Conservation (phyloP, 1,284 basidiomycete genomes). For the Cutaneotrichosporon sp. region DNA sequence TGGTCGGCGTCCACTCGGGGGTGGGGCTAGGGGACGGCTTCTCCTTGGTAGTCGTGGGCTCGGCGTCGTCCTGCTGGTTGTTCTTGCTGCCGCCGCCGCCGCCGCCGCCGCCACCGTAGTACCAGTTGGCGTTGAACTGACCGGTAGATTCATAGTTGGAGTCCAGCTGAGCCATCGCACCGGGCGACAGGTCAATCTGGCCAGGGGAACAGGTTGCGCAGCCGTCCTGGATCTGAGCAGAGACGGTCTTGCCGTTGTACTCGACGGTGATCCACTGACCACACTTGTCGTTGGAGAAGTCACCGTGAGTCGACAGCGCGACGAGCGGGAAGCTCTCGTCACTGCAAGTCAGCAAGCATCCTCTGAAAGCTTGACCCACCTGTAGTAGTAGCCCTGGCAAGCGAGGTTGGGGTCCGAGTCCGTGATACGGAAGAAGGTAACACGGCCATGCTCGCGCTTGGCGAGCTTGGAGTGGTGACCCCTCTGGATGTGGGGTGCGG, state of each 20-base stretch:
- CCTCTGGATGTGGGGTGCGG: neutral
- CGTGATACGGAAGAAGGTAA: conserved; percentile 1
- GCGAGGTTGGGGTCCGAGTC: conserved; percentile 6
- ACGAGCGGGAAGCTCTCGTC: neutral
- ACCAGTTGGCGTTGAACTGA: conserved; percentile 1
- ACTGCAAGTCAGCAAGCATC: neutral
- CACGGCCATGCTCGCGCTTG: conserved; percentile 5
- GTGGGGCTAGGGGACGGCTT: neutral
- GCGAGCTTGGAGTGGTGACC: neutral
- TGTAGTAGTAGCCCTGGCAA: conserved; percentile 3
- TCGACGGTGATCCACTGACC: conserved; percentile 1
- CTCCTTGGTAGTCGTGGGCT: neutral
- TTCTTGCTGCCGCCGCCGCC: neutral
- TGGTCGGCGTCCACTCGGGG: neutral
- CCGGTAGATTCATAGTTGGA: conserved; percentile 2
- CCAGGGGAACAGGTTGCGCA: conserved; percentile 4
- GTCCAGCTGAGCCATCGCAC: conserved; percentile 7
- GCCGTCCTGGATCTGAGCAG: conserved; percentile 3
- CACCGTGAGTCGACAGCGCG: conserved; percentile 2
- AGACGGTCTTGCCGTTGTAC: conserved; percentile 8
- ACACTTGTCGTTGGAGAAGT: conserved; percentile 7
- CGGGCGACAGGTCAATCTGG: conserved; percentile 14
- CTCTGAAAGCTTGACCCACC: neutral
- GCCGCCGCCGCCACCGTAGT: neutral
- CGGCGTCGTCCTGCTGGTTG: neutral